Conservation (phyloP, 805 yeast genomes). For the Candida hispaniensis region DNA sequence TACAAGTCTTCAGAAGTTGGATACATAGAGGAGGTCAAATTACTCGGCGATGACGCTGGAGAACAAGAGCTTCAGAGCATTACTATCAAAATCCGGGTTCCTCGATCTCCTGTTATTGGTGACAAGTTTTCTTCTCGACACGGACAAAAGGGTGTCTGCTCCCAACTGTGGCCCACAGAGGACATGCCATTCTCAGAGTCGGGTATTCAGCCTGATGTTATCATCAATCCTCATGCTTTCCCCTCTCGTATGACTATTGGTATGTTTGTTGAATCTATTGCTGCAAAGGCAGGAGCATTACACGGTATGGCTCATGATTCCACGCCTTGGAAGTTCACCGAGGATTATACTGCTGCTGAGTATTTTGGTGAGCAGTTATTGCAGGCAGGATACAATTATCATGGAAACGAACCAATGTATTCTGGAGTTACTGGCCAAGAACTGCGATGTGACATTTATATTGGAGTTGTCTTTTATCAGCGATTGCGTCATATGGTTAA, state of each 20-base stretch:
- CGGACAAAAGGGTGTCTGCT: constrained; percentile 98
- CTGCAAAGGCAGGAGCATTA: constrained; percentile 98
- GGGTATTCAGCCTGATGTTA: constrained; percentile 95
- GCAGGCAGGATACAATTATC: constrained; percentile 88
- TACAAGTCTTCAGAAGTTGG: constrained; percentile 94
- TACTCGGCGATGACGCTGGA: constrained; percentile 70
- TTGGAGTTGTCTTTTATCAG: constrained; percentile 96
- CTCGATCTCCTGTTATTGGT: constrained; percentile 91
- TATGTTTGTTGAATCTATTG: constrained; percentile 95
- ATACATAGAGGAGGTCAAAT: constrained; percentile 87
- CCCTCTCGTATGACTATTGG: constrained; percentile 99
- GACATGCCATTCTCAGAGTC: constrained; percentile 96
- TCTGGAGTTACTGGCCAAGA: constrained; percentile 99
- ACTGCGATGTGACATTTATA: constrained; percentile 86
- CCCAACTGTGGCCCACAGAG: constrained; percentile 93
- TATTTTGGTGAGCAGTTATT: constrained; percentile 88
- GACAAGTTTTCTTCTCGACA: constrained; percentile 96
- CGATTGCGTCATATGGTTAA: constrained; percentile 98
- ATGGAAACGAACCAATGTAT: constrained; percentile 98
- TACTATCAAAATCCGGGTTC: constrained; percentile 79
- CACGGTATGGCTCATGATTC: constrained; percentile 97
- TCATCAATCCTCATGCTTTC: constrained; percentile 98
- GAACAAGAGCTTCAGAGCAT: constrained; percentile 73
- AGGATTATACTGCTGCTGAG: constrained; percentile 92
- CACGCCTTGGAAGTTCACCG: constrained; percentile 92